Base-by-base conservation (phyloP, 345 rosid species). In the Lepidium aucheri region DNA sequence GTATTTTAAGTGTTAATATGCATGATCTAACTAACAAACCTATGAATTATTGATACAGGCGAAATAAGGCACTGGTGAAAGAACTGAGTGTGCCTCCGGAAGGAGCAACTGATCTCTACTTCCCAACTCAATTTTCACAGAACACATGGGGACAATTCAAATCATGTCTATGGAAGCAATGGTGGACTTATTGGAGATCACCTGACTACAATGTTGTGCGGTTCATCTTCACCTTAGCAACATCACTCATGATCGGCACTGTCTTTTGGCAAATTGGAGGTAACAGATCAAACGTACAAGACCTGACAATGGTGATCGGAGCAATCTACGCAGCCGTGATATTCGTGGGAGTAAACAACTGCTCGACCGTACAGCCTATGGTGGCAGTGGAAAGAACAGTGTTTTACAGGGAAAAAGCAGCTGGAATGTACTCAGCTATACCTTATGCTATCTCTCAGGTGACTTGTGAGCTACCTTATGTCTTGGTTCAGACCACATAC, bases 171-270 rank as follows among this genome's bases (percentile, higher is more conserved):
- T 87, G 95, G 95, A 85, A 85, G 60, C 87, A 82, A 22, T 80
- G 84, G 88, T 80, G 86, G 85, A 83, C 88, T n/a, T 83, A 82
- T 9, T 87, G 95, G 95, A 79, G 95, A 79, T 85, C 84, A 65
- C 88, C 88, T 22, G 87, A 85, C 41, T 85, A 85, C 34, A 87
- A 85, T 67, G 79, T 82, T 18, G 84, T 83, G 34, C 30, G 88
- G 26, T 71, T 55, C 76, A 79, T 78, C 33, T 83, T 85, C 79
- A 87, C 88, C 15, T 52, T 83, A n/a, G 70, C 60, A 26, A 57
- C 81, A 44, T 77, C 86, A 4, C 83, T 85, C 17, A 36, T 87
- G 80, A 57, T 85, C 14, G 94, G 94, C 3, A 33, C 86, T 6
- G 42, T 85, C 34, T 87, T 83, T 68, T 85, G 94, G 94, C 76